Conservation (phyloP, 179 eudicot species). For the Spinacia oleracea region DNA sequence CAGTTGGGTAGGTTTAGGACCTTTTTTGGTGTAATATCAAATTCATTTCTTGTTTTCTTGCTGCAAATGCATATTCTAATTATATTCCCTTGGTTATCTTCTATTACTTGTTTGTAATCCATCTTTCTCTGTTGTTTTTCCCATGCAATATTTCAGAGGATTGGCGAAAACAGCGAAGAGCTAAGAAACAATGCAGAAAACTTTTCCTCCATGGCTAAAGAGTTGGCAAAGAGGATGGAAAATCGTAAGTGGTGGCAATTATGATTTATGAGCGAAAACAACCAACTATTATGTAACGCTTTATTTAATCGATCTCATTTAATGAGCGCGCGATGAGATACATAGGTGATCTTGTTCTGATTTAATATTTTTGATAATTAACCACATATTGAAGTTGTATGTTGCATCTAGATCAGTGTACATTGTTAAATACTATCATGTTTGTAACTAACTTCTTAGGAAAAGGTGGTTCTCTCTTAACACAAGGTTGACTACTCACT, state of each 20-base stretch:
- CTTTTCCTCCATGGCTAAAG: constrained; percentile 84
- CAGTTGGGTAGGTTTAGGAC: too few relatives aligned
- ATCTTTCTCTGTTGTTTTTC: not conserved
- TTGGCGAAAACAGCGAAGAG: constrained; percentile 71
- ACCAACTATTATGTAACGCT: not conserved
- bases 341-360: not conserved
- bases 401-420: not conserved
- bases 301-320: not conserved
- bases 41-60: not conserved
- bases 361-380: not conserved
- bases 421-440: not conserved
- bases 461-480: not conserved
- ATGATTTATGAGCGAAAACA: constrained; percentile 24
- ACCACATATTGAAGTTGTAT: not conserved
- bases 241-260: constrained; percentile 89
- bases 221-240: constrained; percentile 82
- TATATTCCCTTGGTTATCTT: constrained; percentile 3
- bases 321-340: not conserved
- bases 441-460: not conserved
- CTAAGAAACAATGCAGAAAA: constrained; percentile 70
- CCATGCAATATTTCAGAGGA: constrained; percentile 48
- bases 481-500: not conserved
- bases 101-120: not conserved
- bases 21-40: not conserved
- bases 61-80: not conserved